Evolutionary conservation across 2,329 filamentous ascomycete species (phyloP).

Genomic region (Fusarium irregulare): DNA sequence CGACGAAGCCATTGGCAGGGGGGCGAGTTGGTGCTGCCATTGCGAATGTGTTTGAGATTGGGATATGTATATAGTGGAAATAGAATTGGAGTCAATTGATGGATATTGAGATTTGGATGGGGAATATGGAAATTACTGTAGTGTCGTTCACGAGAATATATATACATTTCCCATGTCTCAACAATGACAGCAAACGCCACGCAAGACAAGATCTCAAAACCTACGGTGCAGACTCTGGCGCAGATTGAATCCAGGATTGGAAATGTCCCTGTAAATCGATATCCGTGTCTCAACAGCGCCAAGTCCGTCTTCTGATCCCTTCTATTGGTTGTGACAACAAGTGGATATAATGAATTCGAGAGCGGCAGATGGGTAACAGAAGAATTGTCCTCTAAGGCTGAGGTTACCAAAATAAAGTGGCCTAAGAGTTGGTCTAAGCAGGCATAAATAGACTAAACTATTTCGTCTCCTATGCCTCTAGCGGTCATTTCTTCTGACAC

Average conservation of each 20-base stretch:
- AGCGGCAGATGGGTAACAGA: not conserved
- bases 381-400: too few relatives aligned
- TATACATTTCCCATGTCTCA: not conserved
- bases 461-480: too few relatives aligned
- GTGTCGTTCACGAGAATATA: not conserved
- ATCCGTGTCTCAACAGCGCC: not conserved
- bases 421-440: too few relatives aligned
- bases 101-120: not conserved
- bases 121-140: not conserved
- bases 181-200: not conserved
- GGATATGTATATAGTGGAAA: not conserved
- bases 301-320: not conserved
- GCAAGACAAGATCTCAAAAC: not conserved
- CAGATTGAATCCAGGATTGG: not conserved
- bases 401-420: too few relatives aligned
- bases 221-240: not conserved
- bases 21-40: slow-evolving; percentile 8
- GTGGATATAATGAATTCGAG: accelerated
- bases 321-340: not conserved
- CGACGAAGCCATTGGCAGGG: slow-evolving; percentile 13
- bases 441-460: too few relatives aligned
- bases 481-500: too few relatives aligned
- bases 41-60: not conserved
- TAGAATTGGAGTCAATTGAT: not conserved
- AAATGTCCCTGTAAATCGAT: not conserved